Conservation (phyloP, 2,329 filamentous ascomycete species). For the Aplosporella prunicola region DNA sequence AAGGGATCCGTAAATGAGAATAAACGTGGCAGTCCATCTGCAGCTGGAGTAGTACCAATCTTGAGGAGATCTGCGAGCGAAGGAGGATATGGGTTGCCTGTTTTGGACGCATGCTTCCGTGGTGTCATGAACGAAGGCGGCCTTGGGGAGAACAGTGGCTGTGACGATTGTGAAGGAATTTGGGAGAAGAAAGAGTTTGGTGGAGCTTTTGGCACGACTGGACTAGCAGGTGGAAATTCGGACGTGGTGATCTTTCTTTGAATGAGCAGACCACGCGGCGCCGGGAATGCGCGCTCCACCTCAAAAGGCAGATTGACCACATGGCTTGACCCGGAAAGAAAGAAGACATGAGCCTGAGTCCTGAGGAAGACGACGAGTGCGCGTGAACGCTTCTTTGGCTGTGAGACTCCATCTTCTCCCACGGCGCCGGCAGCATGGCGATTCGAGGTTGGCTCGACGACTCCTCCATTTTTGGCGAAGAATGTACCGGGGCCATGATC, state of each 20-base stretch:
- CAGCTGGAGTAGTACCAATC: slow-evolving; percentile 17
- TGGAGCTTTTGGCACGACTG: slow-evolving; percentile 47
- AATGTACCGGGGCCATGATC: slow-evolving; percentile 5
- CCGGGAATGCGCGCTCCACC: slow-evolving; percentile 78
- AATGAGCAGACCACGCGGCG: slow-evolving; percentile 72
- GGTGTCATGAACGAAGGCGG: slow-evolving; percentile 22
- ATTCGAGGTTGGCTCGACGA: slow-evolving; percentile 17
- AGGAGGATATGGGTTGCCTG: slow-evolving; percentile 16
- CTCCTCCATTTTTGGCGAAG: slow-evolving; percentile 21
- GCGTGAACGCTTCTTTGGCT: slow-evolving; percentile 17
- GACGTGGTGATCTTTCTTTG: slow-evolving; percentile 62
- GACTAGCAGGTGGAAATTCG: slow-evolving; percentile 26
- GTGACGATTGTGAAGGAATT: slow-evolving; percentile 12
- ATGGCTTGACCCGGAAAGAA: slow-evolving; percentile 77
- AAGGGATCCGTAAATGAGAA: slow-evolving; percentile 81
- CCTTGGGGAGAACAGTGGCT: slow-evolving; percentile 2
- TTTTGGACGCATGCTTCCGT: slow-evolving; percentile 17
- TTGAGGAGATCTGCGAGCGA: slow-evolving; percentile 26
- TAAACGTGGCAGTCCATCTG: slow-evolving; percentile 58
- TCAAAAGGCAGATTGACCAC: slow-evolving; percentile 91
- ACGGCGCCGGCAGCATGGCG: slow-evolving; percentile 16
- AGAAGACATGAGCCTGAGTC: slow-evolving; percentile 89
- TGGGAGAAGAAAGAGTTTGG: slow-evolving; percentile 71
- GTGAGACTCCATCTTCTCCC: slow-evolving; percentile 7
- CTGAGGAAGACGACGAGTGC: slow-evolving; percentile 86